Conservation (phyloP, 2,329 filamentous ascomycete genomes). For the Pseudogymnoascus sp. region DNA sequence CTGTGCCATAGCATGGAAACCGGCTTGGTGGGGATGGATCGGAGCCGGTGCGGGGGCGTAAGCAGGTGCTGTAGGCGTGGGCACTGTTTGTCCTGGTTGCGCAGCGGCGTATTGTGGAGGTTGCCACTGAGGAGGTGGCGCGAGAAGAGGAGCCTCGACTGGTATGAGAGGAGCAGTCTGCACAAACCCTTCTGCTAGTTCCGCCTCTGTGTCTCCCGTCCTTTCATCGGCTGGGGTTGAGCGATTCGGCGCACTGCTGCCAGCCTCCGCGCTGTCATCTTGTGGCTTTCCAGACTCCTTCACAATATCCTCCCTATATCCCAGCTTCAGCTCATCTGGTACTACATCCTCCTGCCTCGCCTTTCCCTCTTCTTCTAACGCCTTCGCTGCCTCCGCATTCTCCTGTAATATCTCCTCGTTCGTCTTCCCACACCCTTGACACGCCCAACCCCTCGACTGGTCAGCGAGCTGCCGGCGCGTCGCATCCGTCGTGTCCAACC, state of each 20-base stretch:
- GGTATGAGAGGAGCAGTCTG: constrained; percentile 35
- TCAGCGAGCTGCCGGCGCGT: constrained; percentile 61
- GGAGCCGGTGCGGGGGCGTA: neutral
- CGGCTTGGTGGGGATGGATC: neutral
- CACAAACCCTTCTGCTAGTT: constrained; percentile 50
- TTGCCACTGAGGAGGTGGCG: constrained; percentile 18
- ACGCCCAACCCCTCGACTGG: constrained; percentile 58
- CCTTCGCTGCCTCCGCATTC: constrained; percentile 48
- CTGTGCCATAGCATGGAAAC: neutral
- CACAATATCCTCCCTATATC: constrained; percentile 63
- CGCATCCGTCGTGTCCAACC: constrained; percentile 64
- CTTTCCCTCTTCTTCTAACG: constrained; percentile 33
- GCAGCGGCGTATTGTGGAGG: constrained; percentile 20
- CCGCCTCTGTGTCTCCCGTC: constrained; percentile 33
- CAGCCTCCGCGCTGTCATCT: constrained; percentile 10
- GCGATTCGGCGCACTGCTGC: neutral
- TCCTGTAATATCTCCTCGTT: constrained; percentile 69
- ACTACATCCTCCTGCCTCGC: constrained; percentile 34
- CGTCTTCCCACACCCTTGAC: constrained; percentile 57
- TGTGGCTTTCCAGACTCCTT: constrained; percentile 26
- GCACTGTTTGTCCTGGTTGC: constrained; percentile 28
- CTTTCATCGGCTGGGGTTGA: neutral
- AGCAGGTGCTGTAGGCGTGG: constrained; percentile 26
- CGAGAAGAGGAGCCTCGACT: constrained; percentile 15
- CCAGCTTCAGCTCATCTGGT: constrained; percentile 49